Conservation (phyloP, 2,329 filamentous ascomycete genomes). For the Diaporthe capsici region DNA sequence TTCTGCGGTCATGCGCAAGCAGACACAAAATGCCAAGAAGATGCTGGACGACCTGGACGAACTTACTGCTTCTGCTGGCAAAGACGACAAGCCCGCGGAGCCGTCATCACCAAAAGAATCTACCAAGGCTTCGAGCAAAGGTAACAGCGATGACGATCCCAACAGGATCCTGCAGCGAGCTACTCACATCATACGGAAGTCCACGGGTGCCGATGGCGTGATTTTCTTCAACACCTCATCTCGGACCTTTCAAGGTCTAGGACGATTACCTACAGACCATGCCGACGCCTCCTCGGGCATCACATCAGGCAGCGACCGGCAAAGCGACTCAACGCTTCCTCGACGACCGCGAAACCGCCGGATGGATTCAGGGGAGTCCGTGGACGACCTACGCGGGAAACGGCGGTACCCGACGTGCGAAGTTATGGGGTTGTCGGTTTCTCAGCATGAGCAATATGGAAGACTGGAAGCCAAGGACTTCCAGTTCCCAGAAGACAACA, state of each 20-base stretch:
- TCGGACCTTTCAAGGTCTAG: constrained; percentile 29
- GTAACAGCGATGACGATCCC: constrained; percentile 9
- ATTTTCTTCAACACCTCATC: constrained; percentile 47
- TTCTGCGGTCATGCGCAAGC: constrained; percentile 36
- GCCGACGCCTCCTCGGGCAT: constrained; percentile 33
- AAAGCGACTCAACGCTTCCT: constrained; percentile 8
- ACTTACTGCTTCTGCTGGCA: not conserved
- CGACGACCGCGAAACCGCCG: constrained; percentile 8
- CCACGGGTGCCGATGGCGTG: constrained; percentile 58
- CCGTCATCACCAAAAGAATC: not conserved
- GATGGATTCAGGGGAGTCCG: constrained; percentile 23
- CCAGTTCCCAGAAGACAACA: constrained; percentile 29
- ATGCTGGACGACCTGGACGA: constrained; percentile 38
- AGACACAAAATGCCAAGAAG: constrained; percentile 34
- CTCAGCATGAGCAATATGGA: constrained; percentile 37
- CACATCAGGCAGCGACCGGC: constrained; percentile 35
- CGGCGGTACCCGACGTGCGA: constrained; percentile 5
- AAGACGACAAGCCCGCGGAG: not conserved
- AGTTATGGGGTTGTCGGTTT: constrained; percentile 31
- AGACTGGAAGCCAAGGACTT: constrained; percentile 28
- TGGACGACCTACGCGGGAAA: constrained; percentile 23
- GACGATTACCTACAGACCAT: not conserved
- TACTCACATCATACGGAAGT: constrained; percentile 58
- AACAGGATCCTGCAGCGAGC: constrained; percentile 55
- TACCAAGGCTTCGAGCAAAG: not conserved